Evolutionary conservation across 352 stramenopile genomes (phyloP).

Genomic region (Chrysophaeum taylorii): DNA sequence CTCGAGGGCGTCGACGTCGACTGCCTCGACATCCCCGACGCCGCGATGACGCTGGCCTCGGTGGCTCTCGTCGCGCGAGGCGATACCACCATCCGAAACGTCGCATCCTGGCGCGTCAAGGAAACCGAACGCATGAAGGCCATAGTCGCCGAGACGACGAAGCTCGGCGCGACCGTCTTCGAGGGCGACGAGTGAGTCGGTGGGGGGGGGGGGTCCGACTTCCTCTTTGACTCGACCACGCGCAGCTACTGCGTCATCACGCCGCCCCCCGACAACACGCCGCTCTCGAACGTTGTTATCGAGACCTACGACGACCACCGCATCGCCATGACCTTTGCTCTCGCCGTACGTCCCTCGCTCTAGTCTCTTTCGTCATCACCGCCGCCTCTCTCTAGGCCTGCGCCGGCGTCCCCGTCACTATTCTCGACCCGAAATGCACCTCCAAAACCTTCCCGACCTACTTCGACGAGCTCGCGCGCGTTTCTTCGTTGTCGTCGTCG

Average conservation of each 20-base stretch:
- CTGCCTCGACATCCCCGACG: slow-evolving; percentile 93
- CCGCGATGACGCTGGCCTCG: slow-evolving; percentile 91
- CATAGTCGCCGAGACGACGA: slow-evolving; percentile 88
- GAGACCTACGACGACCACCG: slow-evolving; percentile 93
- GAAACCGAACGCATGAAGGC: slow-evolving; percentile 95
- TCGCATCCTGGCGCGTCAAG: slow-evolving; percentile 96
- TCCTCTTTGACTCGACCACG: slow-evolving; percentile 13
- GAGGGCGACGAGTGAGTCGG: slow-evolving; percentile 50
- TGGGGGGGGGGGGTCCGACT: not conserved
- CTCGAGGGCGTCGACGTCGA: slow-evolving; percentile 77
- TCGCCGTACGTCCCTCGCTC: too few species aligned
- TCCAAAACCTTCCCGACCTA: slow-evolving; percentile 96
- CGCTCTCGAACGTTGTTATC: slow-evolving; percentile 45
- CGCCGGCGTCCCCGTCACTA: slow-evolving; percentile 80
- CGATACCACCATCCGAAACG: slow-evolving; percentile 89
- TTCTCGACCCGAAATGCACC: slow-evolving; percentile 92
- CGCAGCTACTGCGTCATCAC: slow-evolving; percentile 9
- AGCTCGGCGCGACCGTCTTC: slow-evolving; percentile 74
- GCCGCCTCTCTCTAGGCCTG: too few species aligned
- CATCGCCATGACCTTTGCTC: slow-evolving; percentile 92
- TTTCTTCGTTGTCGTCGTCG: too few species aligned
- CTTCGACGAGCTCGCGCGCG: slow-evolving; percentile 65
- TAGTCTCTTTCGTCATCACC: too few species aligned
- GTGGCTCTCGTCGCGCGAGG: slow-evolving; percentile 84
- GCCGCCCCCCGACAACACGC: not conserved